Base-by-base conservation (phyloP, 169 alveolate species). In the Toxoplasma gondii region DNA sequence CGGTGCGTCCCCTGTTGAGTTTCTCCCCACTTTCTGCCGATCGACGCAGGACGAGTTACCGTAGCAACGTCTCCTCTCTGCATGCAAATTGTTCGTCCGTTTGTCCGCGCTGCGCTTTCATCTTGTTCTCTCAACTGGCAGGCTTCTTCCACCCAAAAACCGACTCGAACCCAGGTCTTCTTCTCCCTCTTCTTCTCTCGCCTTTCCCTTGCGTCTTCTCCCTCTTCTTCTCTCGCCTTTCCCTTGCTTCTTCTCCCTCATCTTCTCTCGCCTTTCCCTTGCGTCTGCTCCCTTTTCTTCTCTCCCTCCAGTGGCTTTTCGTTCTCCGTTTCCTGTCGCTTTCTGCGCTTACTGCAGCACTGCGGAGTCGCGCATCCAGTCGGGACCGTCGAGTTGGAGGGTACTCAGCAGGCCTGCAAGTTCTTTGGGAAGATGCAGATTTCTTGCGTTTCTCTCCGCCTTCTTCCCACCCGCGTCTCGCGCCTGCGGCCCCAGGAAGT, bases 401-500 rank as follows among this genome's bases (percentile, higher is more conserved):
- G 93, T 94, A 43, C 91, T 58, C 49, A 96, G 86, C 69, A 96
- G 93, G 38, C 97, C 96, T n/a, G 94, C 94, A 53, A 96, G 91
- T 69, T 96, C 97, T 38, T 93, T 95, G 19, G 96, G 93, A 41
- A 94, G 88, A n/a, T 94, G 96, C 90, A 17, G 22, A 78, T 78
- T 78, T 34, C 41, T 17, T 43, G 91, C 36, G 19, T 86, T 83
- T 27, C 93, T 64, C 17, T 86, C 87, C 10, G 93, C 88, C 16
- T 36, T 38, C 64, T 39, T 82, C 90, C 24, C 90, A 9, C 38
- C 36, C 34, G 38, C 54, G 17, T 38, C 53, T 64, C 10, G 90
- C 9, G 90, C 41, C 84, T 74, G 17, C 24, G 38, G 44, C 84
- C 39, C 74, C 22, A 78, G 24, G 86, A 78, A 44, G 39, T 24